These are phyloP conservation scores for Carex cristatella DNA, from an alignment of 176 grass and related monocot genomes.

Conservation along the genomic window DNA sequence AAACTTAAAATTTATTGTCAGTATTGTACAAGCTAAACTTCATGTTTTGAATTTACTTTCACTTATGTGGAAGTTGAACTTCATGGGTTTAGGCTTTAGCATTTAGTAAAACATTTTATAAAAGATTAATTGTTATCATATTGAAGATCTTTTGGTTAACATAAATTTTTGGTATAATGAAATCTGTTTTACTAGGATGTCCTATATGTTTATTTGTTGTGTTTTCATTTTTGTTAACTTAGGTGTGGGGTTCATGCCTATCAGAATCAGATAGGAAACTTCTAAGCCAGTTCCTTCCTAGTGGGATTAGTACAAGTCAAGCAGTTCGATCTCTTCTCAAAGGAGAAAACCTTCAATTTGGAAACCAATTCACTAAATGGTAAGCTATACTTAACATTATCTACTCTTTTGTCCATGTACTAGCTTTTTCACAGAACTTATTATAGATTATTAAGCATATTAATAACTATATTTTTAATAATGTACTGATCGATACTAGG, in stretches of 20 bases:
- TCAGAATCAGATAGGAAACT: slow-evolving; percentile 56
- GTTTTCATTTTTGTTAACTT: slow-evolving; percentile 2
- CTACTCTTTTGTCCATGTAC: slow-evolving; percentile 16
- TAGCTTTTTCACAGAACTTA: not conserved
- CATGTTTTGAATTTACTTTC: not conserved
- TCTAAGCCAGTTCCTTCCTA: slow-evolving; percentile 57
- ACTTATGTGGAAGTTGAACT: not conserved
- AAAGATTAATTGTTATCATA: not conserved
- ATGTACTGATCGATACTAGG: slow-evolving; percentile 39
- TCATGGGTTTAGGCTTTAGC: not conserved
- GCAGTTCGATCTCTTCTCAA: slow-evolving; percentile 40
- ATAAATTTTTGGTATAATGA: not conserved
- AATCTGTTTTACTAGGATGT: not conserved
- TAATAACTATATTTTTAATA: not conserved
- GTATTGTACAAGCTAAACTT: not conserved
- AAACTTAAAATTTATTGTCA: not conserved
- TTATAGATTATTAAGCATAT: not conserved
- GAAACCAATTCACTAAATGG: slow-evolving; percentile 44
- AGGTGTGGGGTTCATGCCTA: slow-evolving; percentile 60
- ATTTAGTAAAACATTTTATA: not conserved
- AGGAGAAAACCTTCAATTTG: slow-evolving; percentile 44
- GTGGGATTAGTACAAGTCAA: slow-evolving; percentile 42
- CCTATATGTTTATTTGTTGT: not conserved
- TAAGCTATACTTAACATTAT: slow-evolving; percentile 36
- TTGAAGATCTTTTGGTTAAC: not conserved